A percentile compares a stretch with the other conserved stretches of the same genome.
Evolutionary conservation across 192 early-diverging fungal genomes (phyloP).

Genomic region (Coemansia sp.): DNA sequence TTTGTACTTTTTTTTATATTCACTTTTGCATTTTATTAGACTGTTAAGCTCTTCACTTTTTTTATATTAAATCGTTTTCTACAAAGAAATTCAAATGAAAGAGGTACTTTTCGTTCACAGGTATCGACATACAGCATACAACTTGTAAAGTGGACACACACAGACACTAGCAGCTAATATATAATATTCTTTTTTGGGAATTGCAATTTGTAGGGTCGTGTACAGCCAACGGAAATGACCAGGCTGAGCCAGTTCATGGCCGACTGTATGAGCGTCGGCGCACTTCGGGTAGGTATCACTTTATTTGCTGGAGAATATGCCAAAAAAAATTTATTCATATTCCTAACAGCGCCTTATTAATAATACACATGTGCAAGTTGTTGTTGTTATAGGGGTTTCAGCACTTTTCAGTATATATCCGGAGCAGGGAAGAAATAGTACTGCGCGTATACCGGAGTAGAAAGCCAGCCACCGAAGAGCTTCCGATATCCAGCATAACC

Average conservation of each 20-base stretch:
- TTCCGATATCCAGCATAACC: slow-evolving; percentile 52
- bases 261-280: slow-evolving; percentile 68
- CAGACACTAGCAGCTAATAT: background rate
- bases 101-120: background rate
- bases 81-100: slow-evolving; percentile 1
- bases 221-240: slow-evolving; percentile 48
- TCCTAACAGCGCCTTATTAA: background rate
- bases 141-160: too few species aligned
- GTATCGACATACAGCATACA: too few species aligned
- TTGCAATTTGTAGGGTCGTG: slow-evolving; percentile 40
- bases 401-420: slow-evolving; percentile 65
- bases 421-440: slow-evolving; percentile 69
- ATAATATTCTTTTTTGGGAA: background rate
- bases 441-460: slow-evolving; percentile 61
- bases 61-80: background rate
- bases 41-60: background rate
- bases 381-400: slow-evolving; percentile 58
- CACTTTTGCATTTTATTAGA: background rate
- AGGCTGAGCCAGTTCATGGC: slow-evolving; percentile 63
- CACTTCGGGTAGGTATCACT: slow-evolving; percentile 55
- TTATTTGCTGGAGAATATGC: too few species aligned
- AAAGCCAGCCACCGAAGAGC: slow-evolving; percentile 22
- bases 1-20: background rate
- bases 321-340: too few species aligned
- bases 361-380: background rate